Percentiles rank a stretch among this genome's conserved stretches.
phyloP scores from a whole-genome alignment of 495 filamentous ascomycete species.

The Penicillium ucsense region DNA sequence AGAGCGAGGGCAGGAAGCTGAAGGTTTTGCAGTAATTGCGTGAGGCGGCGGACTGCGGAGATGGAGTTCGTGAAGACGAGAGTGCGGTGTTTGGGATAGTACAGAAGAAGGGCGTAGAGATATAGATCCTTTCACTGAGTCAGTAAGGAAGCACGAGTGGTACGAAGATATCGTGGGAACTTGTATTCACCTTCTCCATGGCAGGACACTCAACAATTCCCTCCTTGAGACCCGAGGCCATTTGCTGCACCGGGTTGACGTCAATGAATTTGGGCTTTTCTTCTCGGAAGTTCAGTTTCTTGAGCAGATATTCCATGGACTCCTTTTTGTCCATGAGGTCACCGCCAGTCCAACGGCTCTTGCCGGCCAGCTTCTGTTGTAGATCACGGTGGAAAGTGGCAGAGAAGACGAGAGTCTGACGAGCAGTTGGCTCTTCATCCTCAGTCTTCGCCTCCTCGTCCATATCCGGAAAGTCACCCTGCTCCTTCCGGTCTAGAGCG shows the following conservation, averaged over 20 bases:
- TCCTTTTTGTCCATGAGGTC: slow-evolving; percentile 61
- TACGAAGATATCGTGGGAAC: neutral
- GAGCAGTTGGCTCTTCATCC: slow-evolving; percentile 10
- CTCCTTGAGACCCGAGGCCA: slow-evolving; percentile 79
- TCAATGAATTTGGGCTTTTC: slow-evolving; percentile 84
- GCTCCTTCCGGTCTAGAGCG: slow-evolving; percentile 53
- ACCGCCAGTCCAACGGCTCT: slow-evolving; percentile 41
- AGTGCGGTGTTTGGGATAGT: slow-evolving; percentile 68
- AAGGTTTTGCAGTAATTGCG: slow-evolving; percentile 75
- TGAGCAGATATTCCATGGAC: slow-evolving; percentile 85
- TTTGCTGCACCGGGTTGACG: slow-evolving; percentile 75
- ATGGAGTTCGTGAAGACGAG: slow-evolving; percentile 95
- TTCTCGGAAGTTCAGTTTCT: slow-evolving; percentile 79
- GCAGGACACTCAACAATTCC: slow-evolving; percentile 84
- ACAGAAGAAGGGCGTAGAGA: slow-evolving; percentile 77
- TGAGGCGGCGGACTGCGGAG: slow-evolving; percentile 77
- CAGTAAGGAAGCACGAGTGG: neutral
- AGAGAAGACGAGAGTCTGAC: slow-evolving; percentile 89
- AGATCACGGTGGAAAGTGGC: slow-evolving; percentile 87
- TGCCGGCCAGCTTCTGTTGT: slow-evolving; percentile 81
- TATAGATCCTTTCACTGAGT: slow-evolving; percentile 61
- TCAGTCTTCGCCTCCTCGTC: slow-evolving; percentile 23
- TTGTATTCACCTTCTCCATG: slow-evolving; percentile 66
- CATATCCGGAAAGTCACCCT: slow-evolving; percentile 24
- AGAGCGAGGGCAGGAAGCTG: slow-evolving; percentile 66